A percentile compares a stretch with the other conserved stretches of the same genome.
These are phyloP conservation scores for Bathelium albidoporum DNA, from an alignment of 495 filamentous ascomycete species.

Conservation along the genomic window DNA sequence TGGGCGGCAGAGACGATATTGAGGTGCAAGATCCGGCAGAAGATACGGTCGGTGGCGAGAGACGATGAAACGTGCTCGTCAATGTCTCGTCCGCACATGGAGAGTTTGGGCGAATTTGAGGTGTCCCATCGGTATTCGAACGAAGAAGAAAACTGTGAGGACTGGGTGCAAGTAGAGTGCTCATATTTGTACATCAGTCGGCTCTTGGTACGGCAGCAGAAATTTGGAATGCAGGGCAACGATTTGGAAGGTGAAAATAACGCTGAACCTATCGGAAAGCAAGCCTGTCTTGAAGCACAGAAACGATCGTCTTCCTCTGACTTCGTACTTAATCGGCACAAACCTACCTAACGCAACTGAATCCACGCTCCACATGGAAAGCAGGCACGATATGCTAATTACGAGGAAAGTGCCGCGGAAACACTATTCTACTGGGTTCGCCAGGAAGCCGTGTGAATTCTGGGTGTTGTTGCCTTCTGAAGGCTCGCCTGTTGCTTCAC, in stretches of 20 bases:
- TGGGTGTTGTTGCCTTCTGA: neutral
- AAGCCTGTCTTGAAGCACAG: too few relatives aligned
- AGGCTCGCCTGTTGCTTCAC: neutral
- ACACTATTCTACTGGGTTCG: neutral
- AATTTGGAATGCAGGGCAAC: neutral
- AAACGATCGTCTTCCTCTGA: too few relatives aligned
- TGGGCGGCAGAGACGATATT: slow-evolving; percentile 8
- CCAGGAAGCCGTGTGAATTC: neutral
- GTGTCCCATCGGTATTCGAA: neutral
- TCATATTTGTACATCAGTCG: neutral
- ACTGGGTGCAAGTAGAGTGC: neutral
- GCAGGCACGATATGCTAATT: neutral
- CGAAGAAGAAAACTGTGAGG: slow-evolving; percentile 2
- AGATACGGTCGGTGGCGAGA: slow-evolving; percentile 13
- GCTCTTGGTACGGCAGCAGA: too few relatives aligned
- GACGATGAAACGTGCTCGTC: slow-evolving; percentile 9
- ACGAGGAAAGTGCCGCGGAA: neutral
- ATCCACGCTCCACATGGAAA: neutral
- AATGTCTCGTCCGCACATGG: slow-evolving; percentile 6
- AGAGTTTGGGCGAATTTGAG: neutral
- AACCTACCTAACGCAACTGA: neutral
- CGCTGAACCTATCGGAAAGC: neutral
- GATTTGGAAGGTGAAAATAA: neutral
- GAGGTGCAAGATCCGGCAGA: slow-evolving; percentile 20
- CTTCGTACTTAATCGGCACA: neutral